Conservation (phyloP, 208 protist species). For the Leishmania arabica region DNA sequence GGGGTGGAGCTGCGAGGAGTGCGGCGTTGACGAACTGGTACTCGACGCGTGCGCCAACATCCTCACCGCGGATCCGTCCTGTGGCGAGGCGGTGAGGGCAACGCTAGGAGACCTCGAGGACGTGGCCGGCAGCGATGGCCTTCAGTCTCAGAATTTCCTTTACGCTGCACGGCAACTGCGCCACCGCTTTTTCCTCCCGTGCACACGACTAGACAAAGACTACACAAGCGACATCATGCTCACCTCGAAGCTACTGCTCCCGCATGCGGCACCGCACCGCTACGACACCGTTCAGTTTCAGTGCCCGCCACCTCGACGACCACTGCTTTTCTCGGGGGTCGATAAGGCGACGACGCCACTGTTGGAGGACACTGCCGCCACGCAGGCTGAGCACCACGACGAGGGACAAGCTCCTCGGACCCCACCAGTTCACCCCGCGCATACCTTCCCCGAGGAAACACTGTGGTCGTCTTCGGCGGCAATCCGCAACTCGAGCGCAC, state of each 20-base stretch:
- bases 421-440: not conserved
- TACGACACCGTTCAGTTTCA: conserved; percentile 40
- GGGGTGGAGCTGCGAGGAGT: conserved; percentile 57
- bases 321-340: not conserved
- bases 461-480: conserved; percentile 24
- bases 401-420: not conserved
- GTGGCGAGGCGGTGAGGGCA: conserved; percentile 21
- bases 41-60: conserved; percentile 54
- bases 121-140: conserved; percentile 6
- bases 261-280: conserved; percentile 28
- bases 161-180: conserved; percentile 32
- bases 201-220: not conserved
- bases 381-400: not conserved
- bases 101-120: conserved; percentile 43
- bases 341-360: too few relatives aligned
- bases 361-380: not conserved
- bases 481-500: conserved; percentile 9
- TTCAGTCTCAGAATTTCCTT: conserved; percentile 24
- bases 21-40: conserved; percentile 77
- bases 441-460: conserved; percentile 27
- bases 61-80: conserved; percentile 37
- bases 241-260: conserved; percentile 31
- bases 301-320: conserved; percentile 7
- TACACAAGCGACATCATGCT: conserved; percentile 27
- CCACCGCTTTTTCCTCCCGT: conserved; percentile 33